These are phyloP conservation scores for Fraxinus anomala DNA, from an alignment of 257 asterid genomes.

Conservation along the genomic window DNA sequence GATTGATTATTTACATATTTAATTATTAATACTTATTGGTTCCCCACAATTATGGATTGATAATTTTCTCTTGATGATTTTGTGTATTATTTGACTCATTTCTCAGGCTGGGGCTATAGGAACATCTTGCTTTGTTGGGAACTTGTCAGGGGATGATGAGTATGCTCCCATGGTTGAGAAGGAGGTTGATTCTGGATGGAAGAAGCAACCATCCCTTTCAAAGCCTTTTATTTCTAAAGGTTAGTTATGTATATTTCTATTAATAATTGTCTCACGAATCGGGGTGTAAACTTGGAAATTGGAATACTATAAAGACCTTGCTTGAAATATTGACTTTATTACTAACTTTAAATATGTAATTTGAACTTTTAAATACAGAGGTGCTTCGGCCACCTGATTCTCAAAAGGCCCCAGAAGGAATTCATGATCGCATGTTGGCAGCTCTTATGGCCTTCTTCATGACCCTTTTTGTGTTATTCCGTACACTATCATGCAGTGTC, in stretches of 20 bases:
- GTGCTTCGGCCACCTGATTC: constrained; percentile 37
- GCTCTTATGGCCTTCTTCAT: constrained; percentile 67
- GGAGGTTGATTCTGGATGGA: constrained; percentile 90
- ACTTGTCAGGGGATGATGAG: constrained; percentile 79
- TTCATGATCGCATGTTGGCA: constrained; percentile 54
- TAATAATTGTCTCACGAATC: neutral
- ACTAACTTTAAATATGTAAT: neutral
- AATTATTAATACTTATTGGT: neutral
- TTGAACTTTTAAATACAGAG: constrained; percentile 38
- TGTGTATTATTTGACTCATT: constrained; percentile 16
- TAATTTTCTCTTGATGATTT: neutral
- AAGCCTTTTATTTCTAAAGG: constrained; percentile 62
- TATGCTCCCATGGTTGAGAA: constrained; percentile 99
- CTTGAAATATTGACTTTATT: neutral
- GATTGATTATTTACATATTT: constrained; percentile 9
- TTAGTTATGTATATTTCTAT: constrained; percentile 28
- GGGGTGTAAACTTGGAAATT: neutral
- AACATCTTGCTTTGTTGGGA: constrained; percentile 49
- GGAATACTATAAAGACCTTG: neutral
- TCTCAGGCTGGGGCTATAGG: constrained; percentile 81
- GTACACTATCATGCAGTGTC: constrained; percentile 48
- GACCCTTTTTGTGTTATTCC: constrained; percentile 60
- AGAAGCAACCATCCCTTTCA: constrained; percentile 60
- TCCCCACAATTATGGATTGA: neutral
- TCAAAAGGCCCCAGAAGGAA: constrained; percentile 62